Conservation (phyloP, 345 rosid species). For the Euphorbia peplus region DNA sequence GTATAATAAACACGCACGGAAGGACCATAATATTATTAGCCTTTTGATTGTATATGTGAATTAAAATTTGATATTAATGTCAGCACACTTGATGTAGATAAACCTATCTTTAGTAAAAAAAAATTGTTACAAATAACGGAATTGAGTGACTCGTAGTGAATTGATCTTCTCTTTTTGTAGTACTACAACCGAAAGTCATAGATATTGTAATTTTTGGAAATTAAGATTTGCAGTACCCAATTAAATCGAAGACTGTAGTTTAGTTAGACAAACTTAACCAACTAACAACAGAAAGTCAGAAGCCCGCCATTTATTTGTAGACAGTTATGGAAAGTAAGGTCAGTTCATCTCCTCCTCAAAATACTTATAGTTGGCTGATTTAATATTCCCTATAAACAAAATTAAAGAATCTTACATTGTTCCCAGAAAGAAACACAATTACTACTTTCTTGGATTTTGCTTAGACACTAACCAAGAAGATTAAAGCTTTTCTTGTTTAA, state of each 20-base stretch:
- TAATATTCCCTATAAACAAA: neutral
- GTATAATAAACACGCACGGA: no score
- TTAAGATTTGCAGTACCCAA: neutral
- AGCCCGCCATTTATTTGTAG: neutral
- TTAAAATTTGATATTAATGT: no score
- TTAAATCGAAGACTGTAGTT: no score
- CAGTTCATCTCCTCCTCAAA: neutral
- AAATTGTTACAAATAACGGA: no score
- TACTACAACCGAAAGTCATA: neutral
- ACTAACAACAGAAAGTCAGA: constrained; percentile 4
- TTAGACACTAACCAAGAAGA: no score
- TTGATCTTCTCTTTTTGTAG: no score
- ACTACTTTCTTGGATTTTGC: neutral
- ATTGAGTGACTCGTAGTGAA: no score
- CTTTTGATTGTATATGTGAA: no score
- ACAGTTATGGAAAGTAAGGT: constrained; percentile 1
- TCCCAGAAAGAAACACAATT: neutral
- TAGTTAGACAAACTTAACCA: neutral
- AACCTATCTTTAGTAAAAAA: no score
- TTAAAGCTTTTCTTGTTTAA: neutral
- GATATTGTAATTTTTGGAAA: no score
- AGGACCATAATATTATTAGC: no score
- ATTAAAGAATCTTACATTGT: neutral
- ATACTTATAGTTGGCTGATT: neutral
- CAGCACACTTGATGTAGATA: no score